Conservation (phyloP, 2,329 filamentous ascomycete species). For the Truncatella angustata region DNA sequence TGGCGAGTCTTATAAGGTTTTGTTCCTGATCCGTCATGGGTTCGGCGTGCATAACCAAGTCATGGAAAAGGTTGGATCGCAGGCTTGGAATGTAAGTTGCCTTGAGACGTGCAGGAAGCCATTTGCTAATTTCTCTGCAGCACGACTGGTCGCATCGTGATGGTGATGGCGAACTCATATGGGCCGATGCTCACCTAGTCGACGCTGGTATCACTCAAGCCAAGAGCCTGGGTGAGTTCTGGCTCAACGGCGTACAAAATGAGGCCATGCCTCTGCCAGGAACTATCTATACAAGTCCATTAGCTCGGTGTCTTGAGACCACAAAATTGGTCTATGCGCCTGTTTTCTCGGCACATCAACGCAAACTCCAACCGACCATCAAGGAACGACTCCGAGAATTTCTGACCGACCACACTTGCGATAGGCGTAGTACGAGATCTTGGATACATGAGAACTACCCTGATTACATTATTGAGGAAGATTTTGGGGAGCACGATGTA, state of each 20-base stretch:
- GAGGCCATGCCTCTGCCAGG: slow-evolving; percentile 12
- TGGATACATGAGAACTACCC: slow-evolving; percentile 17
- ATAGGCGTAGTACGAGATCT: slow-evolving; percentile 15
- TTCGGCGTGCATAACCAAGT: slow-evolving; percentile 14
- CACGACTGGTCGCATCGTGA: slow-evolving; percentile 15
- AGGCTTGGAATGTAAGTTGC: slow-evolving; percentile 11
- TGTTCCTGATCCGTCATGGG: slow-evolving; percentile 16
- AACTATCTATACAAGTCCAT: slow-evolving; percentile 16
- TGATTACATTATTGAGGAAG: slow-evolving; percentile 13
- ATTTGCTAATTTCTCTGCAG: slow-evolving; percentile 1
- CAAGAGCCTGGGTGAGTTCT: slow-evolving; percentile 7
- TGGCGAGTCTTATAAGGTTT: slow-evolving; percentile 14
- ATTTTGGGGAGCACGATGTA: slow-evolving; percentile 12
- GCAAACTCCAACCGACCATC: slow-evolving; percentile 13
- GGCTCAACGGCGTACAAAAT: slow-evolving; percentile 7
- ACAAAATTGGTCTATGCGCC: slow-evolving; percentile 13
- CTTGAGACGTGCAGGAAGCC: no score
- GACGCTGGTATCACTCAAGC: slow-evolving; percentile 13
- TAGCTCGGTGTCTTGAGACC: slow-evolving; percentile 16
- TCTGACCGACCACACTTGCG: slow-evolving; percentile 18
- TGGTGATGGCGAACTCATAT: slow-evolving; percentile 13
- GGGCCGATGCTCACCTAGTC: slow-evolving; percentile 14
- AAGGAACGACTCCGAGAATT: slow-evolving; percentile 18
- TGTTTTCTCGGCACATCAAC: not conserved
- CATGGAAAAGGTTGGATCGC: slow-evolving; percentile 13